Percentiles rank a stretch among this genome's conserved stretches.
These are phyloP conservation scores for Lathyrus tuberosus DNA, from an alignment of 306 rosid genomes.

Conservation along the genomic window DNA sequence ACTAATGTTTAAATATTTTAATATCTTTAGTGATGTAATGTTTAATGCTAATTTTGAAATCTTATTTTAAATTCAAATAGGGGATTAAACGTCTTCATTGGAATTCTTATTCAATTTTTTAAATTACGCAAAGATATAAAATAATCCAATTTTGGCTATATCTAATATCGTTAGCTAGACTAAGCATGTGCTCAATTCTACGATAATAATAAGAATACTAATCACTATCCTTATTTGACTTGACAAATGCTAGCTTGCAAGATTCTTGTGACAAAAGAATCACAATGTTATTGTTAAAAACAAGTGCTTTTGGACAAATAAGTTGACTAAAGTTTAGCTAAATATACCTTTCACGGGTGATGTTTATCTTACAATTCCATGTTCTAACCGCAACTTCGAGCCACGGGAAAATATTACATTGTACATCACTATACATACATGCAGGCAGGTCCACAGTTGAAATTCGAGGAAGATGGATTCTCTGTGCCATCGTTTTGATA, in stretches of 20 bases:
- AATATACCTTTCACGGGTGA: conserved; percentile 41
- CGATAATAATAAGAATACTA: background rate
- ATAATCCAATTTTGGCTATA: background rate
- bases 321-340: conserved; percentile 2
- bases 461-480: conserved; percentile 38
- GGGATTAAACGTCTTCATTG: too few species aligned
- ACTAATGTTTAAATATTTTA: too few species aligned
- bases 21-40: too few species aligned
- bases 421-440: background rate
- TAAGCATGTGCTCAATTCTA: background rate
- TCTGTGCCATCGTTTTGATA: conserved; percentile 36
- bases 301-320: conserved; percentile 23
- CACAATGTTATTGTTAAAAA: conserved; percentile 8
- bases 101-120: too few species aligned
- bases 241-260: background rate
- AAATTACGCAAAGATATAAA: background rate
- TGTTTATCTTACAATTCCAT: conserved; percentile 29
- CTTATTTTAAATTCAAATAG: too few species aligned
- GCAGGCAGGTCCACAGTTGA: conserved; percentile 41
- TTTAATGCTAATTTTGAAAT: too few species aligned
- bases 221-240: conserved; percentile 9
- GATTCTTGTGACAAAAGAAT: conserved; percentile 41
- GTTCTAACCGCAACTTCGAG: conserved; percentile 42
- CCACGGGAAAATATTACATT: conserved; percentile 24
- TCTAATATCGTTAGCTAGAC: background rate